Evolutionary conservation across 257 asterid genomes (phyloP), one percentile per base, ranked within the genome.

Genomic region (Fraxinus anomala): DNA sequence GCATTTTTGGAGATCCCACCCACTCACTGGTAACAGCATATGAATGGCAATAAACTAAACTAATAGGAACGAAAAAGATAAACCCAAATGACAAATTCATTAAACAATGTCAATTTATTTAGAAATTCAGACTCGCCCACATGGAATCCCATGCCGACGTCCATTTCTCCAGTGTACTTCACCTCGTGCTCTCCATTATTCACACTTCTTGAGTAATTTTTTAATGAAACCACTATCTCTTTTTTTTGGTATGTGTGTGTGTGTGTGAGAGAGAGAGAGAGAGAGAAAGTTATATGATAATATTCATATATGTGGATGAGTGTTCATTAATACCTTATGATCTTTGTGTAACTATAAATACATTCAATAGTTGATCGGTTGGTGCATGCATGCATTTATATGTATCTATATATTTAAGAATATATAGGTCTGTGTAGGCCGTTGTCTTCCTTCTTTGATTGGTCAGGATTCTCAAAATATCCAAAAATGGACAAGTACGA

Each of bases 401-500:
- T 65, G 7, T 51, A 34, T 59, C n/a, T 24, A 31, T 75, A n/a
- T 56, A 49, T 16, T 40, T 40, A 40, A 40, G 49, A 11, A 17
- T 76, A 66, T 6, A 61, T 59, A 69, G 19, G 42, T 21, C 26
- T 72, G n/a, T 70, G 23, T 40, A 23, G 31, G 14, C 17, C 5
- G 31, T 37, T 28, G 2, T 34, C 5, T 39, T 72, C 61, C 19
- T 11, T 30, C 24, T 72, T 51, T 72, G 75, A 7, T 24, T 17
- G n/a, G 10, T 72, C 47, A 24, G n/a, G 33, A 5, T 51, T 16
- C 4, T 72, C 61, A 44, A 69, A 39, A 44, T 14, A 70, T 76
- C 17, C 16, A 74, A 79, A 75, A 68, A 90, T 91, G 94, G 92
- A 87, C 30, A 89, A 87, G 76, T 92, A 92, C 69, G 97, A 92